A percentile compares a stretch with the other conserved stretches of the same genome.
phyloP scores from a whole-genome alignment of 768 basidiomycete genomes.

The Grammothele lineata region DNA sequence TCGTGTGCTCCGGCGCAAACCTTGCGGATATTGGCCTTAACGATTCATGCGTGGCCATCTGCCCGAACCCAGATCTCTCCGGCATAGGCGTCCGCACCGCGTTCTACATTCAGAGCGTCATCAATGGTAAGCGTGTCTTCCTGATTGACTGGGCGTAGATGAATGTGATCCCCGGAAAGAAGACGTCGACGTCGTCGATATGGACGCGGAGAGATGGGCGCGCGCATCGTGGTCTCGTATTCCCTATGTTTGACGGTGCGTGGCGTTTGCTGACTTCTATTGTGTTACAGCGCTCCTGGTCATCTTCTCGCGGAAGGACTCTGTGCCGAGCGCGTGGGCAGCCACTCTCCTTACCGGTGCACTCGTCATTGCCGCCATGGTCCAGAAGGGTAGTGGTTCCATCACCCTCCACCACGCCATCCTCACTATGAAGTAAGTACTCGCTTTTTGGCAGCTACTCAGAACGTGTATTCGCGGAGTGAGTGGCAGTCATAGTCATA shows the following conservation, averaged over 20 bases:
- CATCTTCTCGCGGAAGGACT: conserved; percentile 22
- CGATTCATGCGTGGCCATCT: conserved; percentile 13
- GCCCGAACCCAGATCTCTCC: conserved; percentile 22
- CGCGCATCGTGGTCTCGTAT: not conserved
- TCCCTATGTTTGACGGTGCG: no score
- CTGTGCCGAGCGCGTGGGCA: conserved; percentile 25
- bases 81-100: conserved; percentile 25
- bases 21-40: no score
- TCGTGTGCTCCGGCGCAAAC: no score
- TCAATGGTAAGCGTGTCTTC: conserved; percentile 18
- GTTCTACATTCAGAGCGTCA: conserved; percentile 24
- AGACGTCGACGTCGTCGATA: no score
- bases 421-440: conserved; percentile 22
- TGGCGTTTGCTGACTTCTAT: not conserved
- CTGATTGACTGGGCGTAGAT: no score
- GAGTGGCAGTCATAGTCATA: not conserved
- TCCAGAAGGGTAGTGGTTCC: conserved; percentile 15
- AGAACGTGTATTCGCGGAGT: not conserved
- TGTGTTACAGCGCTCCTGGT: conserved; percentile 20
- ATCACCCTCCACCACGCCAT: conserved; percentile 25
- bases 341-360: conserved; percentile 22
- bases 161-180: no score
- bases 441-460: no score
- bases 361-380: conserved; percentile 24
- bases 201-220: not conserved